Conservation (phyloP, 2,329 filamentous ascomycete genomes). For the Paecilomyces fulvus region DNA sequence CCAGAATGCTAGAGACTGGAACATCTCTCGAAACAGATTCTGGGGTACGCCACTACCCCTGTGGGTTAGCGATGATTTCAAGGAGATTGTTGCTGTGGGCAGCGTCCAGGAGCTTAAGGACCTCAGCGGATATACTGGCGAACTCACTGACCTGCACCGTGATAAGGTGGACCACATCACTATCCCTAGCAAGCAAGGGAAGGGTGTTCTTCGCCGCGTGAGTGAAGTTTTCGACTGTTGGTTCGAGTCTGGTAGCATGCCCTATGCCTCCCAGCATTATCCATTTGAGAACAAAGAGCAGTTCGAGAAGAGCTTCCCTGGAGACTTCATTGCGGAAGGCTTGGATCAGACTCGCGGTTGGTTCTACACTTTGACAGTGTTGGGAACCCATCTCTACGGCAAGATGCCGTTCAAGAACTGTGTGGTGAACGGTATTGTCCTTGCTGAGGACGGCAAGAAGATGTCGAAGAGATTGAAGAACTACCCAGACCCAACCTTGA, state of each 20-base stretch:
- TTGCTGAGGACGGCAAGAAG: conserved; percentile 94
- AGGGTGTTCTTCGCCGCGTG: conserved; percentile 69
- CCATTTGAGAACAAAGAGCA: conserved; percentile 81
- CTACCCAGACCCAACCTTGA: conserved; percentile 75
- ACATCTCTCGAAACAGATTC: conserved; percentile 85
- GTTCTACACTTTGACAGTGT: conserved; percentile 88
- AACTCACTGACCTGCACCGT: conserved; percentile 78
- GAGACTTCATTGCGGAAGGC: conserved; percentile 90
- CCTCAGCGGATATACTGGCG: conserved; percentile 76
- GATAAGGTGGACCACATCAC: conserved; percentile 92
- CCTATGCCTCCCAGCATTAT: conserved; percentile 83
- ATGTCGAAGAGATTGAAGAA: conserved; percentile 98
- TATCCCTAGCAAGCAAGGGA: conserved; percentile 82
- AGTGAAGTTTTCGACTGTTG: conserved; percentile 94
- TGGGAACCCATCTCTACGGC: conserved; percentile 81
- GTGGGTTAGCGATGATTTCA: conserved; percentile 83
- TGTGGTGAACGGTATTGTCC: conserved; percentile 90
- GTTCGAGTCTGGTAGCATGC: conserved; percentile 96
- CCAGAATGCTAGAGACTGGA: conserved; percentile 85
- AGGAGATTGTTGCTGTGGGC: conserved; percentile 78
- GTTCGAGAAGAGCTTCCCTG: conserved; percentile 74
- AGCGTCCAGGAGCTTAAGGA: conserved; percentile 76
- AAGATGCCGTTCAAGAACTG: conserved; percentile 86
- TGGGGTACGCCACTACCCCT: conserved; percentile 91
- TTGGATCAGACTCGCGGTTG: conserved; percentile 90